Evolutionary conservation across 169 alveolate genomes (phyloP), one percentile per base, ranked within the genome.

Genomic region (Besnoitia besnoiti): DNA sequence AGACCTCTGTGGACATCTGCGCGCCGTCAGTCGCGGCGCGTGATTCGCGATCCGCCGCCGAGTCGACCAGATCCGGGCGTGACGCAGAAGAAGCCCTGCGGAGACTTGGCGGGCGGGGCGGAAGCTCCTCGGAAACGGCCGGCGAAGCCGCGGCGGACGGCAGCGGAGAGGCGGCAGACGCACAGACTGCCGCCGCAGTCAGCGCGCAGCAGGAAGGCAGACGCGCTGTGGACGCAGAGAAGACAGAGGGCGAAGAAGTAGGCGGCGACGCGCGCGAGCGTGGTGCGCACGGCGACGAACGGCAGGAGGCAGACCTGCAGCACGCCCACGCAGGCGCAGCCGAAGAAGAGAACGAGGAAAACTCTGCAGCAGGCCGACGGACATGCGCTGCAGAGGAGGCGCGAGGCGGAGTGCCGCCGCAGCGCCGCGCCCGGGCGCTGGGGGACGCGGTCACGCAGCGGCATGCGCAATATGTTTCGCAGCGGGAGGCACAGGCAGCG

Each of bases 1-100:
- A 27, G 33, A 77, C 87, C 40, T 77, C 87, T 16, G 87, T 39
- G 10, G 87, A 77, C 49, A 77, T 77, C 12, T 73, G 44, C 3
- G 47, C 27, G 24, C 82, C n/a, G 16, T 73, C 82, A 1, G 67
- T 19, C 33, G 24, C 67, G 7, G 33, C 67, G 67, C 67, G 27
- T 55, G 7, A 3, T n/a, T 19, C 33, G 67, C 12, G 1, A 55
- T 21, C 30, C 67, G 67, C 3, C 67, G 67, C 5, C 67, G 67
- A 5, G 30, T 55, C 67, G 24, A 55, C 30, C 24, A n/a, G 67
- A 21, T 55, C 67, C 67, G 27, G 30, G n/a, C 12, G 67, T 21
- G 67, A 49, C 55, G 5, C 55, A 49, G 55, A 49, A 16, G 59
- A 49, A 49, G 59, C 59, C 16, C 59, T n/a, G n/a, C n/a, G n/a